Evolutionary conservation across 2,329 filamentous ascomycete species (phyloP).

Genomic region (Hypoxylon sp.): DNA sequence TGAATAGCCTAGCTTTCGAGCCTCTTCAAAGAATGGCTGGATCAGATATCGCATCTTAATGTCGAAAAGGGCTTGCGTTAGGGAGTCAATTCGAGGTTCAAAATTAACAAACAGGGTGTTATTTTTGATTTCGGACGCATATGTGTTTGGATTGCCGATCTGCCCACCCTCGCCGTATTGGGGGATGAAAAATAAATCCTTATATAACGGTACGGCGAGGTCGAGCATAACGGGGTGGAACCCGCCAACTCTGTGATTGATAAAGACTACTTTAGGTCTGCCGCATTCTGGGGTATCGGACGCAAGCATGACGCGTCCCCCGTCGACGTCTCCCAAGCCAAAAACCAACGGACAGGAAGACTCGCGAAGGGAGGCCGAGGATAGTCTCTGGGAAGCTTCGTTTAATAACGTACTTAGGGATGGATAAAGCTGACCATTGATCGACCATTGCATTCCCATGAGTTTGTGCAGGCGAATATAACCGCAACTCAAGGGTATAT

Average conservation of each 20-base stretch:
- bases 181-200: conserved; percentile 33
- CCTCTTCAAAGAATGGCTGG: conserved; percentile 24
- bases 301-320: conserved; percentile 29
- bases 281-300: neutral
- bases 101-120: neutral
- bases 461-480: too few relatives aligned
- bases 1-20: neutral
- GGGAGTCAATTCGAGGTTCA: neutral
- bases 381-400: too few relatives aligned
- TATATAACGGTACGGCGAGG: conserved; percentile 33
- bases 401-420: too few relatives aligned
- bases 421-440: neutral
- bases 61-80: conserved; percentile 33
- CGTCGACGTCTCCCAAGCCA: conserved; percentile 30
- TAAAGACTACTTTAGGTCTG: conserved; percentile 15
- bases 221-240: conserved; percentile 40
- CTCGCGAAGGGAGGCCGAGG: neutral
- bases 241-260: conserved; percentile 24
- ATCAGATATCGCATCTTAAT: conserved; percentile 38
- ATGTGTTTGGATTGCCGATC: neutral
- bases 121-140: neutral
- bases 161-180: neutral
- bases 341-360: conserved; percentile 25
- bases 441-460: too few relatives aligned
- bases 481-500: too few relatives aligned